Evolutionary conservation across 2,329 filamentous ascomycete genomes (phyloP).

Genomic region (Claviceps arundinis): DNA sequence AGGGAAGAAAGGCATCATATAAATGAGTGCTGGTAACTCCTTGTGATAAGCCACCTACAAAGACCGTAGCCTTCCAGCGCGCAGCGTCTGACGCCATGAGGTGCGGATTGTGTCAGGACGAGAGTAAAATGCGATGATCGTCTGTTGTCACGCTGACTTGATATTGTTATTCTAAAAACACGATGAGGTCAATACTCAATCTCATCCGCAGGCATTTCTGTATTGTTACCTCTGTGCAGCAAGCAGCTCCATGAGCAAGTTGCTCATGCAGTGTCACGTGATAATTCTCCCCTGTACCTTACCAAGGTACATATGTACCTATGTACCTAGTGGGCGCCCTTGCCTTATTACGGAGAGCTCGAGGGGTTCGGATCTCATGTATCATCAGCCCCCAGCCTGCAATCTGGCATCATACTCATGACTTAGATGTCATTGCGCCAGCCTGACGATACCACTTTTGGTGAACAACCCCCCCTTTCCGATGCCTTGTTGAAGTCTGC

Average conservation of each 20-base stretch:
- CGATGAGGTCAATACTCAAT: too few species aligned
- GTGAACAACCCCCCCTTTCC: constrained; percentile 1
- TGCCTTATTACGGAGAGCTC: constrained; percentile 11
- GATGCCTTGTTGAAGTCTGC: background rate
- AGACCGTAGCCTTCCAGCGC: constrained; percentile 81
- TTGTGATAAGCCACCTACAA: constrained; percentile 77
- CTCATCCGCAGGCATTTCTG: too few species aligned
- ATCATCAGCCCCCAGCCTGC: constrained; percentile 18
- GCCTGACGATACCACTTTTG: constrained; percentile 5
- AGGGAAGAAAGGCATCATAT: constrained; percentile 87
- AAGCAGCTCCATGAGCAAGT: too few species aligned
- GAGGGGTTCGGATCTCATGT: constrained; percentile 8
- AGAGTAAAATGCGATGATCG: background rate
- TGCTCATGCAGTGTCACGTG: background rate
- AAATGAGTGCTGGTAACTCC: constrained; percentile 63
- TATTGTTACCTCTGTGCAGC: too few species aligned
- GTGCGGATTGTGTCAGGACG: background rate
- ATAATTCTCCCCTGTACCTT: background rate
- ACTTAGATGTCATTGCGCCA: constrained; percentile 12
- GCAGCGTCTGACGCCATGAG: constrained; percentile 62
- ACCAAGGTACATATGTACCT: too few species aligned
- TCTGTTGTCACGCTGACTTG: background rate
- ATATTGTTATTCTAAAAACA: background rate
- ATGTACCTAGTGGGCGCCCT: background rate
- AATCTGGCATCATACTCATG: constrained; percentile 31